Base-by-base conservation (phyloP, 768 basidiomycete genomes). In the Tylopilus sp. region DNA sequence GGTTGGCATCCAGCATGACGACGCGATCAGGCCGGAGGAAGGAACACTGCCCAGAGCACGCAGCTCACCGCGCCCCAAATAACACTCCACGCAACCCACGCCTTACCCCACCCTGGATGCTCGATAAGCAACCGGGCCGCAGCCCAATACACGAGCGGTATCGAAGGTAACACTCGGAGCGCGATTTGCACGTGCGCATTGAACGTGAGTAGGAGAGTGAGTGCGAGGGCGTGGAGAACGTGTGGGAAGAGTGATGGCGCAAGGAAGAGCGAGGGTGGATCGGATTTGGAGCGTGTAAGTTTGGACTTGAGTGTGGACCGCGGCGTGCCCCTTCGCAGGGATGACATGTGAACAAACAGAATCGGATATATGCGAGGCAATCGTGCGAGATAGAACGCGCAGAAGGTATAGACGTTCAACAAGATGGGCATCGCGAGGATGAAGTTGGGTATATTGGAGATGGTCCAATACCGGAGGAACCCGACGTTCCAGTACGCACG, bases 121-220 rank as follows among this genome's bases (percentile, higher is more conserved):
- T 79, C 72, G 30, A 82, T 57, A 31, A 87, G 63, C 19, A 93
- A 68, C 69, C 81, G 76, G 4, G 90, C 83, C n/a, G 87, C 84
- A 3, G 83, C 86, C 97, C 96, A 98, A 68, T 92, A 93, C 1
- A 82, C 72, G 43, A 87, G 73, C 1, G 96, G 96, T 69, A 92
- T 77, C 4, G 87, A 81, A 2, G 86, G 79, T 21, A 84, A 82
- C 13, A 88, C 75, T 8, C 95, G 86, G 2, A 98, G 80, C 19
- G 84, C 74, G 56, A 98, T 97, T 67, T 97, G 96, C 3, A 85
- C 86, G 62, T 98, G 91, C 0, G 92, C 89, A 17, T 82, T 80
- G 64, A 94, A 82, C 14, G 93, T 74, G 17, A 97, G 73, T 34
- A 87, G 72, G 34, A 75, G 65, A n/a, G 78, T 76, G 47, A 89